These are phyloP conservation scores for Trametes villosa DNA, from an alignment of 768 basidiomycete species.

Conservation along the genomic window DNA sequence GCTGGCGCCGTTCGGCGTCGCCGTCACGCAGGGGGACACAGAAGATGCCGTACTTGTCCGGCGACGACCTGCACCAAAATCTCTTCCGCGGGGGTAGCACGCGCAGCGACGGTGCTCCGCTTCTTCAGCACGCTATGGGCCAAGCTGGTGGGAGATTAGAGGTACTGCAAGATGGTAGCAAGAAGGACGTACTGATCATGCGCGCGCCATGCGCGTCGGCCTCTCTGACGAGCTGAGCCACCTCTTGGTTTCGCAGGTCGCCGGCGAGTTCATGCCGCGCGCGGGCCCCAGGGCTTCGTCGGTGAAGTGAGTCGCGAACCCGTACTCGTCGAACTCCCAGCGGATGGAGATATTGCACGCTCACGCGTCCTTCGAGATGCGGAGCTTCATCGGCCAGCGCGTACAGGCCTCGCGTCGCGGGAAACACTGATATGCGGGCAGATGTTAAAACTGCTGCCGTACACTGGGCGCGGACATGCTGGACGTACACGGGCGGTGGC, in stretches of 20 bases:
- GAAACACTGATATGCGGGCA: slow-evolving; percentile 24
- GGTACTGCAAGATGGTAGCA: too few species aligned
- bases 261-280: slow-evolving; percentile 67
- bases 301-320: slow-evolving; percentile 50
- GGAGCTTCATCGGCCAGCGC: slow-evolving; percentile 44
- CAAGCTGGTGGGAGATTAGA: slow-evolving; percentile 43
- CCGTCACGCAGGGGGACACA: slow-evolving; percentile 70
- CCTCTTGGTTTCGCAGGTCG: slow-evolving; percentile 63
- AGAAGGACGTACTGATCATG: slow-evolving; percentile 49
- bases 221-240: slow-evolving; percentile 49
- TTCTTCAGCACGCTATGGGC: slow-evolving; percentile 71
- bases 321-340: slow-evolving; percentile 41
- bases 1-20: slow-evolving; percentile 52
- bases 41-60: slow-evolving; percentile 55
- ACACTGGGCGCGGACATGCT: slow-evolving; percentile 17
- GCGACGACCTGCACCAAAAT: slow-evolving; percentile 59
- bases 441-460: too few species aligned
- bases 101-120: slow-evolving; percentile 56
- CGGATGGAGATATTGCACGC: slow-evolving; percentile 47
- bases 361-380: slow-evolving; percentile 27
- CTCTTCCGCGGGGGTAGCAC: slow-evolving; percentile 45
- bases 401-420: slow-evolving; percentile 47
- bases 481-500: slow-evolving; percentile 52
- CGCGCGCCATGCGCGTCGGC: too few species aligned
- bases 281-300: slow-evolving; percentile 51